Evolutionary conservation across 148 eudicot species (phyloP), one percentile per base, ranked within the genome.

Genomic region (Rhododendron molle): DNA sequence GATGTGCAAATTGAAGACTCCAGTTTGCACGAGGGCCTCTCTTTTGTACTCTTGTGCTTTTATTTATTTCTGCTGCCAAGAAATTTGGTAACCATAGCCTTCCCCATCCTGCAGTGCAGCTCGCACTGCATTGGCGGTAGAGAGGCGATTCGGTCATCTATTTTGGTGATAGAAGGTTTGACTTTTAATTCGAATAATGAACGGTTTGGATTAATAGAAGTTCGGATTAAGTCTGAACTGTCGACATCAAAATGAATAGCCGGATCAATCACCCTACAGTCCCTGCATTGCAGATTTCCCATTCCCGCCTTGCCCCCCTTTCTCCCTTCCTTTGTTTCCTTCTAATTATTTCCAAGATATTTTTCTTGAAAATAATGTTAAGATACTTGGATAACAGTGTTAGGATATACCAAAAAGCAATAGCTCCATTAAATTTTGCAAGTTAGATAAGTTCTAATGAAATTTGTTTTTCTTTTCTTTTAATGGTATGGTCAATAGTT

Each of bases 21-120:
- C 79, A 49, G 78, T 83, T 72, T 83, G 78, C 85, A 72, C 85
- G 85, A 83, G 85, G 56, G 85, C 56, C 78, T 49, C 85, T 30
- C 44, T 83, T 67, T 72, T 83, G 85, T 83, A 71, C 18, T 49
- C 78, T 72, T 83, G 44, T 83, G 85, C 85, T 47, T 71, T 71
- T 9, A 26, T 71, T 71, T 13, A 67, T 71, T 71, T 71, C 20
- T 12, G 7, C 76, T 71, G 76, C 76, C 76, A 71, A 40, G 76
- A 71, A 71, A 71, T 30, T 67, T 32, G 76, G 38, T 71, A 69
- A 15, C 76, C 20, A 54, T 58, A 7, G 65, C 65, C 65, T 21
- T 54, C 21, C n/a, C n/a, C 44, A 40, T 40, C 44, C 44, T 40
- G 44, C 44, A 40, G 44, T 40, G 44, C 44, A 40, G 44, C 44